These are phyloP conservation scores for Tylopilus subfusipes DNA, from an alignment of 768 basidiomycete species.

Conservation along the genomic window DNA sequence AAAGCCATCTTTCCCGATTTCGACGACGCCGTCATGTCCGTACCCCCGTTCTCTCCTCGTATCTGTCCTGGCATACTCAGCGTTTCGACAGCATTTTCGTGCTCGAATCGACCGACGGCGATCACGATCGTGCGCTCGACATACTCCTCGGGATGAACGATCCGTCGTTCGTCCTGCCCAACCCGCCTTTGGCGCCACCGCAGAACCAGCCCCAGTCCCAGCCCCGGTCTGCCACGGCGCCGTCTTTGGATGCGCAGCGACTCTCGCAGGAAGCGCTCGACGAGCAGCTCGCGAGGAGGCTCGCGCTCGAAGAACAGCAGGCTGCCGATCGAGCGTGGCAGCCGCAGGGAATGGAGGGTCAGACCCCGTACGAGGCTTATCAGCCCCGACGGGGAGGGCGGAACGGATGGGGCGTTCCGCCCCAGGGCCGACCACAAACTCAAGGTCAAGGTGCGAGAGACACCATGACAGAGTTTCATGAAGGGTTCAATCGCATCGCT, in stretches of 20 bases:
- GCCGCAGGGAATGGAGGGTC: constrained; percentile 7
- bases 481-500: constrained; percentile 72
- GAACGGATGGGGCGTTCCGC: neutral
- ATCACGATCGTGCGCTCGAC: constrained; percentile 76
- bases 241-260: constrained; percentile 26
- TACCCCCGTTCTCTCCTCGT: constrained; percentile 8
- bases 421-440: constrained; percentile 7
- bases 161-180: constrained; percentile 58
- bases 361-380: constrained; percentile 23
- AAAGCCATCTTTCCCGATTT: constrained; percentile 78
- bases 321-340: constrained; percentile 22
- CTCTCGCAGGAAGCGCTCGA: constrained; percentile 66
- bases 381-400: constrained; percentile 18
- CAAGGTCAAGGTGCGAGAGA: constrained; percentile 36
- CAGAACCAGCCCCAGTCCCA: constrained; percentile 1
- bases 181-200: neutral
- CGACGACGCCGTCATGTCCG: constrained; percentile 67
- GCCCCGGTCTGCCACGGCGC: too few relatives aligned
- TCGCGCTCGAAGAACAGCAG: constrained; percentile 60
- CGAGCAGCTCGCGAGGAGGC: constrained; percentile 71
- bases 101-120: constrained; percentile 63
- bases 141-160: constrained; percentile 82
- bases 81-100: constrained; percentile 53
- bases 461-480: constrained; percentile 64
- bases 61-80: neutral